Percentiles rank a stretch among this genome's conserved stretches.
Conservation (phyloP, 2,329 filamentous ascomycete genomes). For the Colletotrichum liaoningense region DNA sequence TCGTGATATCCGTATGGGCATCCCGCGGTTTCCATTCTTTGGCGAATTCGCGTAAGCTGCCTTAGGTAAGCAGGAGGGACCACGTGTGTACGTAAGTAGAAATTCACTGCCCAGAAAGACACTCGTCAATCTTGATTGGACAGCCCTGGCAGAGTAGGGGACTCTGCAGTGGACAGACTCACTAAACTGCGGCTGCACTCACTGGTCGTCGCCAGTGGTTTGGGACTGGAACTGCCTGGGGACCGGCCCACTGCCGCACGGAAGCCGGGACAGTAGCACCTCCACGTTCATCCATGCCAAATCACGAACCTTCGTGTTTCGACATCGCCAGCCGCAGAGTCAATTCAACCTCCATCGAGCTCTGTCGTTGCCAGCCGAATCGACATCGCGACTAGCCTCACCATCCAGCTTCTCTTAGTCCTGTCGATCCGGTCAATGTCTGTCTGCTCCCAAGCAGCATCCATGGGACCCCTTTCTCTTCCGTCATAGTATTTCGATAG, state of each 20-base stretch:
- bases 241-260: conserved; percentile 1
- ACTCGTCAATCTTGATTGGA: conserved; percentile 1
- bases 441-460: conserved; percentile 22
- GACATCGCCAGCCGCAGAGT: neutral
- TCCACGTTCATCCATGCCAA: conserved; percentile 16
- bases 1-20: too few relatives aligned
- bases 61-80: neutral
- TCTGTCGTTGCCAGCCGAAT: conserved; percentile 2
- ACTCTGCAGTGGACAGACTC: neutral
- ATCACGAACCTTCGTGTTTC: conserved; percentile 20
- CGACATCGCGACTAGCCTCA: conserved; percentile 3
- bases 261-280: conserved; percentile 6
- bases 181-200: conserved; percentile 15
- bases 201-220: neutral
- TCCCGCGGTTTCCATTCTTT: conserved; percentile 1
- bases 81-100: neutral
- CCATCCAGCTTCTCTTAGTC: neutral
- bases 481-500: conserved; percentile 26
- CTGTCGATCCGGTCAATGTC: conserved; percentile 23
- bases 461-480: conserved; percentile 31
- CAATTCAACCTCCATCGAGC: neutral
- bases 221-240: neutral
- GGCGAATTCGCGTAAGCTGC: conserved; percentile 14
- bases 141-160: neutral
- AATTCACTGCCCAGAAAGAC: neutral